These are phyloP conservation scores for Phytophthora hibernalis DNA, from an alignment of 352 stramenopile genomes.

Conservation along the genomic window DNA sequence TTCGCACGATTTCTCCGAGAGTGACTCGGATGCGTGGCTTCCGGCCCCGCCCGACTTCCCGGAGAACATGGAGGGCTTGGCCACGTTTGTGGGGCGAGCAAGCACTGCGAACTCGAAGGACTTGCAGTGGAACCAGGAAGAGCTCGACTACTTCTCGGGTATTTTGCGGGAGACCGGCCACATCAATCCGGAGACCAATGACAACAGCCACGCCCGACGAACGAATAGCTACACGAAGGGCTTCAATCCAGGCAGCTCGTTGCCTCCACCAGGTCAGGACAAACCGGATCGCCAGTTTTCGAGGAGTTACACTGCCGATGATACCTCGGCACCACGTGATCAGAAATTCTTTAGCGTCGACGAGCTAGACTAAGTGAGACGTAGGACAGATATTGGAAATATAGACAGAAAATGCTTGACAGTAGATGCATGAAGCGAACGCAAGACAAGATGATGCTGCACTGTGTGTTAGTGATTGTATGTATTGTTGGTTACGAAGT, in stretches of 20 bases:
- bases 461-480: constrained; percentile 20
- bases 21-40: constrained; percentile 34
- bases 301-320: constrained; percentile 23
- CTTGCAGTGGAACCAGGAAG: constrained; percentile 51
- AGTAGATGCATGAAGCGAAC: background rate
- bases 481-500: constrained; percentile 30
- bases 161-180: constrained; percentile 38
- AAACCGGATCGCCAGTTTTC: constrained; percentile 17
- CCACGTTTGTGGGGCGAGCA: constrained; percentile 37
- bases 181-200: constrained; percentile 16
- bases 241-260: constrained; percentile 13
- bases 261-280: constrained; percentile 14
- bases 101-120: constrained; percentile 23
- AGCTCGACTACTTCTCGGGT: constrained; percentile 41
- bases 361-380: constrained; percentile 53
- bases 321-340: constrained; percentile 5
- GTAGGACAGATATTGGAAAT: background rate
- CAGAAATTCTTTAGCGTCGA: constrained; percentile 65
- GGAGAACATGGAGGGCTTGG: constrained; percentile 36
- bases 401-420: background rate
- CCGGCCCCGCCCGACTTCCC: constrained; percentile 17
- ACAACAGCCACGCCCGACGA: constrained; percentile 12
- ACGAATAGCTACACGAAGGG: constrained; percentile 18
- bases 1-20: constrained; percentile 32
- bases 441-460: background rate